These are phyloP conservation scores for Sugiyamaella mastotermitis DNA, from an alignment of 805 yeast species.

Conservation along the genomic window DNA sequence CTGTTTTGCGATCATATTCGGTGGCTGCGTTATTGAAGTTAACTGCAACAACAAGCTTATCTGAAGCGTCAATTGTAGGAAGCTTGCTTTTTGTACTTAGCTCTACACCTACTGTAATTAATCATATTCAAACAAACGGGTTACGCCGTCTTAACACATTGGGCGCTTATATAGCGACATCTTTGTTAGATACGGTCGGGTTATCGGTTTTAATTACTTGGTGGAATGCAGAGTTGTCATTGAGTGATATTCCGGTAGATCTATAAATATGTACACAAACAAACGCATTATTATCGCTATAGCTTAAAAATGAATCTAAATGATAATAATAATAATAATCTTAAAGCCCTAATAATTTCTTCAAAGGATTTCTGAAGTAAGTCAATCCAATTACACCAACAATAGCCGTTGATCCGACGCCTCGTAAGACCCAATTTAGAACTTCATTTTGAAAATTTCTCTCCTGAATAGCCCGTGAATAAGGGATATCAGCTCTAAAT, in stretches of 20 bases:
- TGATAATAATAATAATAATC: too few species aligned
- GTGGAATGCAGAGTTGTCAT: too few species aligned
- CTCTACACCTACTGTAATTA: conserved; percentile 32
- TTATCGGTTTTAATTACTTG: conserved; percentile 34
- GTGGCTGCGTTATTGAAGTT: conserved; percentile 34
- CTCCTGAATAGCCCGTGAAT: conserved; percentile 56
- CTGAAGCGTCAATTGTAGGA: conserved; percentile 36
- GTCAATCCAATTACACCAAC: too few species aligned
- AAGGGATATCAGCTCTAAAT: conserved; percentile 75
- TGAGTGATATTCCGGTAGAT: too few species aligned
- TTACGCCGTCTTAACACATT: too few species aligned
- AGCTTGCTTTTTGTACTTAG: conserved; percentile 32
- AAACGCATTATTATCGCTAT: too few species aligned
- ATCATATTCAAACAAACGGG: too few species aligned
- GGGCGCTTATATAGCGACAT: conserved; percentile 27
- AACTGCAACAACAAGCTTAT: conserved; percentile 32
- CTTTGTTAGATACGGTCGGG: conserved; percentile 38
- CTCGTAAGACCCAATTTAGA: conserved; percentile 25
- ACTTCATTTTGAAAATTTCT: conserved; percentile 51
- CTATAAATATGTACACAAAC: too few species aligned
- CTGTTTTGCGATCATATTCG: conserved; percentile 38
- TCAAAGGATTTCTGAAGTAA: too few species aligned
- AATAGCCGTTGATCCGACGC: too few species aligned
- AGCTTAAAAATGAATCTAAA: too few species aligned
- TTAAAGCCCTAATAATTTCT: too few species aligned